phyloP scores from a whole-genome alignment of 768 basidiomycete genomes.

The Boletellus ananas region DNA sequence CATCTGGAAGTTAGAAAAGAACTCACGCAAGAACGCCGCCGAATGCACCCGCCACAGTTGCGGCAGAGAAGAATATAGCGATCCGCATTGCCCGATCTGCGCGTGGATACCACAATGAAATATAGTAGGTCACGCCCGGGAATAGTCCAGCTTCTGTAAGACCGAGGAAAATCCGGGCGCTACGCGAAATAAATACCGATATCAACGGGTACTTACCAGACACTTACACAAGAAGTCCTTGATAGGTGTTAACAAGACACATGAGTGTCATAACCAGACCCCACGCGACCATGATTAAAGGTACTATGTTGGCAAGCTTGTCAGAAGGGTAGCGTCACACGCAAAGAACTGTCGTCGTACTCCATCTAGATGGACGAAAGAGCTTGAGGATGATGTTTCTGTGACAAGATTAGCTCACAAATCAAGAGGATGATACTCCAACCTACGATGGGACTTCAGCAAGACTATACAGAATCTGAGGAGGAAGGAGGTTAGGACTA shows the following conservation, averaged over 20 bases:
- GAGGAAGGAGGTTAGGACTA: neutral
- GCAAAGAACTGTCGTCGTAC: slow-evolving; percentile 16
- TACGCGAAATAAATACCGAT: slow-evolving; percentile 6
- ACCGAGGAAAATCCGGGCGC: slow-evolving; percentile 43
- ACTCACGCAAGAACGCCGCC: slow-evolving; percentile 48
- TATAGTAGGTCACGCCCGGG: slow-evolving; percentile 40
- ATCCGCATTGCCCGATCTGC: slow-evolving; percentile 55
- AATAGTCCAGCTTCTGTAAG: slow-evolving; percentile 46
- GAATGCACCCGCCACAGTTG: slow-evolving; percentile 50
- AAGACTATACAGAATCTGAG: slow-evolving; percentile 35
- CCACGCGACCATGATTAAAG: slow-evolving; percentile 38
- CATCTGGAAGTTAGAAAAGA: neutral
- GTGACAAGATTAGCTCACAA: slow-evolving; percentile 1
- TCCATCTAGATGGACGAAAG: slow-evolving; percentile 34
- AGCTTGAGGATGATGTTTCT: slow-evolving; percentile 39
- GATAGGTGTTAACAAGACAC: slow-evolving; percentile 35
- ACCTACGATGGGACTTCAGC: slow-evolving; percentile 39
- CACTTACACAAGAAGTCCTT: slow-evolving; percentile 30
- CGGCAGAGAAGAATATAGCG: slow-evolving; percentile 62
- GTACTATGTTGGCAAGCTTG: slow-evolving; percentile 30
- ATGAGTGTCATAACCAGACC: slow-evolving; percentile 38
- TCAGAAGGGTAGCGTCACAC: slow-evolving; percentile 3
- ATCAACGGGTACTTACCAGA: neutral
- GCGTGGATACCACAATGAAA: slow-evolving; percentile 60
- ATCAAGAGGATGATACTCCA: neutral